Conservation (phyloP, 345 rosid genomes). For the Nephelium lappaceum region DNA sequence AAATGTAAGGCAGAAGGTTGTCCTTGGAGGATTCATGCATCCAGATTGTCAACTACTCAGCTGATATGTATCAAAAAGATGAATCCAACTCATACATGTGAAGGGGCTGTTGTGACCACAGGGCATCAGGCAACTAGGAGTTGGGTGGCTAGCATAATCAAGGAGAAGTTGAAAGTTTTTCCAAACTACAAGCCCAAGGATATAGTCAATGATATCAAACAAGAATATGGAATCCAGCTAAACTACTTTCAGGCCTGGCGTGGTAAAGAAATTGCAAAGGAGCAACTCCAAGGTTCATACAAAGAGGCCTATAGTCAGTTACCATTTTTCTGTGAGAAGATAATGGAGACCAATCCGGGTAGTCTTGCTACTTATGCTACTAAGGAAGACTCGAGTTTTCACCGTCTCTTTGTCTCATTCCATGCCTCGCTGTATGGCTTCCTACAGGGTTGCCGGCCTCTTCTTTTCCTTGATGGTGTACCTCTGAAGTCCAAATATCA, state of each 20-base stretch:
- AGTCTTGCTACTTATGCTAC: conserved; percentile 82
- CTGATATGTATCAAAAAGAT: conserved; percentile 90
- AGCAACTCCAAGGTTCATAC: conserved; percentile 94
- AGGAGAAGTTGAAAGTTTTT: conserved; percentile 78
- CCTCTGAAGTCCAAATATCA: conserved; percentile 90
- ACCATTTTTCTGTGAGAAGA: conserved; percentile 78
- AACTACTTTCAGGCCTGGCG: conserved; percentile 98
- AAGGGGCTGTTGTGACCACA: conserved; percentile 63
- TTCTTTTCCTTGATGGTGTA: conserved; percentile 85
- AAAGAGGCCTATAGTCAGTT: conserved; percentile 86
- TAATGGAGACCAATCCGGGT: conserved; percentile 84
- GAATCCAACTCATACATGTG: conserved; percentile 86
- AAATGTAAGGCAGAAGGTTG: conserved; percentile 96
- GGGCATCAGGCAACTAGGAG: conserved; percentile 92
- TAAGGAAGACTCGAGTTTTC: conserved; percentile 92
- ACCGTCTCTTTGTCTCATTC: conserved; percentile 84
- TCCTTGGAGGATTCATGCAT: conserved; percentile 97
- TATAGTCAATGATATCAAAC: conserved; percentile 80
- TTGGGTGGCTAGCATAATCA: conserved; percentile 95
- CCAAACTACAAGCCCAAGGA: conserved; percentile 95
- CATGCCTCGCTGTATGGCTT: conserved; percentile 83
- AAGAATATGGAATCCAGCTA: conserved; percentile 84
- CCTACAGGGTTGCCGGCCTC: conserved; percentile 80
- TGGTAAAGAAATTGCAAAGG: conserved; percentile 94
- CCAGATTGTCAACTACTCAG: conserved; percentile 87